Percentiles rank a stretch among this genome's conserved stretches.
Evolutionary conservation across 1,284 basidiomycete genomes (phyloP).

Genomic region (Amylostereum chailletii): DNA sequence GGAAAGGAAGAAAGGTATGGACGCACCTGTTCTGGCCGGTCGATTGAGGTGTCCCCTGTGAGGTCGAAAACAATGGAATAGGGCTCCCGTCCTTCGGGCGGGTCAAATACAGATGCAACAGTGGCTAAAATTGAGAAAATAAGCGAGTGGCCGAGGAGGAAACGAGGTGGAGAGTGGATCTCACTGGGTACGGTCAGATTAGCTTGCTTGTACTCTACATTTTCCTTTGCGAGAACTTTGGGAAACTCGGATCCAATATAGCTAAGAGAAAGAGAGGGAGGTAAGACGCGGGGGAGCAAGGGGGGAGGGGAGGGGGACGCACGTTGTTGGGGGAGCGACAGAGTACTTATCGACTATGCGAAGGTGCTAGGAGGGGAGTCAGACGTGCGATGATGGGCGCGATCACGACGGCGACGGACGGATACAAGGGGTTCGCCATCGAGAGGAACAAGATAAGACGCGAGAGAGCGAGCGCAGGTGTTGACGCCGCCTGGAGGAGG

Average conservation of each 20-base stretch:
- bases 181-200: conserved; percentile 69
- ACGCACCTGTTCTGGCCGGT: conserved; percentile 69
- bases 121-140: conserved; percentile 33
- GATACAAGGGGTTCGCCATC: conserved; percentile 64
- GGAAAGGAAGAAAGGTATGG: background rate
- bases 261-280: conserved; percentile 27
- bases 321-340: conserved; percentile 82
- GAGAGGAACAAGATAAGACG: conserved; percentile 51
- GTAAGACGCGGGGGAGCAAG: conserved; percentile 6
- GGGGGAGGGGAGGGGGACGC: conserved; percentile 20
- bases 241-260: conserved; percentile 77
- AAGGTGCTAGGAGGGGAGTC: conserved; percentile 39
- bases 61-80: conserved; percentile 77
- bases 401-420: conserved; percentile 33
- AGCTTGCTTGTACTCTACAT: conserved; percentile 77
- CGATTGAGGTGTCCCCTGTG: conserved; percentile 72
- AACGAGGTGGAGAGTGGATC: conserved; percentile 18
- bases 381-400: conserved; percentile 3
- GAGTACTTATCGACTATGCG: conserved; percentile 84
- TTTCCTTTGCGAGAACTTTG: conserved; percentile 52
- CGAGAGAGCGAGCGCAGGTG: conserved; percentile 63
- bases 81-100: conserved; percentile 51
- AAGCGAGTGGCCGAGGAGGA: conserved; percentile 4
- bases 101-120: conserved; percentile 59
- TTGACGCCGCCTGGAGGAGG: conserved; percentile 58